Percentiles rank a stretch among this genome's conserved stretches.
Conservation (phyloP, 805 yeast species). For the Ogataea saltuana region DNA sequence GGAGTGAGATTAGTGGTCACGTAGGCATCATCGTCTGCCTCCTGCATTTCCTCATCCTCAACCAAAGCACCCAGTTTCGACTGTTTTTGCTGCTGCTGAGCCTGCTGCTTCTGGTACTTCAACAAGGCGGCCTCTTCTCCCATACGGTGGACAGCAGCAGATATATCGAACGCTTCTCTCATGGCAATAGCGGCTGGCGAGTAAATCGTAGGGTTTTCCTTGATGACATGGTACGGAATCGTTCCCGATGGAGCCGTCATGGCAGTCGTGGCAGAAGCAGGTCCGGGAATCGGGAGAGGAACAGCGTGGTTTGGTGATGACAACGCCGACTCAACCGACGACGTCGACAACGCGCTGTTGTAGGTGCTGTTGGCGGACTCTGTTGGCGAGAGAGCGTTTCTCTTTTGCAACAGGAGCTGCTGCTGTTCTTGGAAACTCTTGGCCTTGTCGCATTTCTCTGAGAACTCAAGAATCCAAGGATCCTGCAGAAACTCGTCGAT, state of each 20-base stretch:
- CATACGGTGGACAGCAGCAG: constrained; percentile 61
- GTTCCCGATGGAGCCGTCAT: constrained; percentile 13
- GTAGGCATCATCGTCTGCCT: too few relatives aligned
- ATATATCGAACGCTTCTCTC: constrained; percentile 60
- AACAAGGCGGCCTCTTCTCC: constrained; percentile 48
- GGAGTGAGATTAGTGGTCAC: too few relatives aligned
- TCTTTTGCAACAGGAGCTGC: constrained; percentile 18
- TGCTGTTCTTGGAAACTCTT: constrained; percentile 23
- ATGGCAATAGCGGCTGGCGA: constrained; percentile 61
- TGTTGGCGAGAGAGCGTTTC: constrained; percentile 5
- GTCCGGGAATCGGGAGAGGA: constrained; percentile 10
- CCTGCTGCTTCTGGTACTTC: constrained; percentile 11
- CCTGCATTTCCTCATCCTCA: constrained; percentile 26
- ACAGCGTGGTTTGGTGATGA: too few relatives aligned
- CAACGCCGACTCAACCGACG: constrained; percentile 1
- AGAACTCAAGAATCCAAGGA: constrained; percentile 63
- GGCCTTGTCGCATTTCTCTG: constrained; percentile 35
- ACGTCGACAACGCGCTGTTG: background rate
- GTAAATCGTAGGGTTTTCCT: constrained; percentile 36
- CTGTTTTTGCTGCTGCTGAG: constrained; percentile 1
- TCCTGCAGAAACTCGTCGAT: constrained; percentile 71
- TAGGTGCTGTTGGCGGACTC: background rate
- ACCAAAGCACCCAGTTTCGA: constrained; percentile 16
- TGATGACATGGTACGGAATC: constrained; percentile 21
- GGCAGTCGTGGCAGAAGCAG: constrained; percentile 7